These are phyloP conservation scores for Leccinum variicolor DNA, from an alignment of 768 basidiomycete species.

Conservation along the genomic window DNA sequence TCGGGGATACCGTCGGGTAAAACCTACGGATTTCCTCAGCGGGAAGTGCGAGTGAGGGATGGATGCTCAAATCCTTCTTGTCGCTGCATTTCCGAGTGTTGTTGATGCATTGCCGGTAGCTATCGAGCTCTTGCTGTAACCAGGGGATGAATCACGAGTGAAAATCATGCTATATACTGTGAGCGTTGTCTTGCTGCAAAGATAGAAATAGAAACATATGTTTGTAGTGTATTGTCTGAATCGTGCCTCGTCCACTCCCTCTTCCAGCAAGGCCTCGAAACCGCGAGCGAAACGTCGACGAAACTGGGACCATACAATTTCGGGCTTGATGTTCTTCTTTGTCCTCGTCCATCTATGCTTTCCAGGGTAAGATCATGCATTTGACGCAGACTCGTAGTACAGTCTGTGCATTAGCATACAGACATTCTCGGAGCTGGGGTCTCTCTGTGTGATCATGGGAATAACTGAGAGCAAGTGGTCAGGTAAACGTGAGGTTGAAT, in stretches of 20 bases:
- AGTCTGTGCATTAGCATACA: not conserved
- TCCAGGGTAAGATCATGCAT: not conserved
- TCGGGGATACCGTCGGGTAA: not conserved
- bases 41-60: not conserved
- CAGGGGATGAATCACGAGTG: not conserved
- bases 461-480: no score
- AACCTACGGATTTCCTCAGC: not conserved
- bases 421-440: not conserved
- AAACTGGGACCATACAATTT: not conserved
- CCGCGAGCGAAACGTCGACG: not conserved
- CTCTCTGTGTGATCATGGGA: not conserved
- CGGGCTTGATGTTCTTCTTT: no score
- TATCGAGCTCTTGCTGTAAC: not conserved
- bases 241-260: not conserved
- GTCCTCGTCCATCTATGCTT: no score
- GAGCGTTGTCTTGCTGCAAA: not conserved
- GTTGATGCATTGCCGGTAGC: not conserved
- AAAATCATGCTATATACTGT: not conserved
- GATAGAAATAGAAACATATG: not conserved
- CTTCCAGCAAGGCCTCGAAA: not conserved
- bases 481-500: not conserved
- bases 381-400: not conserved
- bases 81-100: not conserved
- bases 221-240: not conserved
- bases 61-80: not conserved